Base-by-base conservation (phyloP, 2,329 filamentous ascomycete species). In the Ophiosphaerella korrae region DNA sequence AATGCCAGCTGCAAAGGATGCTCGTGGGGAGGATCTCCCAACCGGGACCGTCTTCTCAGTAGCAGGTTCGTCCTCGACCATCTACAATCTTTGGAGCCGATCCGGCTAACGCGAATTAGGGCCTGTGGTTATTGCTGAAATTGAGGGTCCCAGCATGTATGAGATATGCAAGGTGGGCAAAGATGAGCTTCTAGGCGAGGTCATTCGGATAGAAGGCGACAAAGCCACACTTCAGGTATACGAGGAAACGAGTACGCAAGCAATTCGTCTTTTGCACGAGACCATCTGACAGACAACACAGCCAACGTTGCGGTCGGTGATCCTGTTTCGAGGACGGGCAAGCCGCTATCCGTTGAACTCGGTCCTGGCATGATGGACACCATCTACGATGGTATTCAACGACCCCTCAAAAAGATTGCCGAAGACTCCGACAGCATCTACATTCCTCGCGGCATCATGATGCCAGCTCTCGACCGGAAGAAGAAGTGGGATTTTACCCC, bases 361-460 rank as follows among this genome's bases (percentile, higher is more conserved):
- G 94, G 94, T 43, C 94, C 94, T 58, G 94, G 94, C 74, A 82
- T 99, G 75, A 91, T 99, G 84, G 93, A 97, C 80, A 97, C 94
- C 63, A 99, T 99, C 76, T 99, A 97, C 82, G 94, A 99, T 75
- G 94, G 94, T 80, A 99, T 99, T 70, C 94, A 99, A 77, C 88
- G 94, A 73, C 94, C 94, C 43, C 87, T 99, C 66, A 88, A 88
- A 78, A 87, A 85, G 62, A 99, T 99, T 69, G 82, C 90, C 64
- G 80, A 88, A 35, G 77, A 84, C 42, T 86, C 92, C 45, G 81
- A 91, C 71, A 92, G 90, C 77, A 99, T 99, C 77, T 99, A 99
- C 77, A 99, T 99, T 60, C 94, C 94, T 68, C 90, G 94, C 66
- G 94, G 94, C 76, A 93, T 99, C 72, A 79, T 89, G 50, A 84